phyloP scores from a whole-genome alignment of 768 basidiomycete genomes.

The Kwoniella dendrophila region DNA sequence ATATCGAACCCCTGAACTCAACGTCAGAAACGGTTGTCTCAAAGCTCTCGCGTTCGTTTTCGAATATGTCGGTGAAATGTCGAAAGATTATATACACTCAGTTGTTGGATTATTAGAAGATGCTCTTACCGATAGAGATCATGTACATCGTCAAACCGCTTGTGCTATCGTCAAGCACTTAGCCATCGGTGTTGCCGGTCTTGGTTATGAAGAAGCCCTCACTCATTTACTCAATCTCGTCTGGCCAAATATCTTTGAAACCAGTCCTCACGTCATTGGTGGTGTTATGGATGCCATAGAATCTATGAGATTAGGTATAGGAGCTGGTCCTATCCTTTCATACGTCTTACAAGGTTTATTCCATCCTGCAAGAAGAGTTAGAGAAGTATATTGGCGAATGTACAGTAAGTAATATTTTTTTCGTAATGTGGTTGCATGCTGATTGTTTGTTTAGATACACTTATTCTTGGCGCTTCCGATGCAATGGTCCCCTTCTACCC shows the following conservation, averaged over 20 bases:
- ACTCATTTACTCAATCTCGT: slow-evolving; percentile 96
- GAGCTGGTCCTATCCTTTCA: slow-evolving; percentile 86
- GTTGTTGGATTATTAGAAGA: slow-evolving; percentile 98
- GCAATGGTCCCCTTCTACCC: slow-evolving; percentile 95
- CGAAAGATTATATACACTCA: slow-evolving; percentile 92
- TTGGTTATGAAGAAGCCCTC: slow-evolving; percentile 98
- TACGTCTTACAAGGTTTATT: slow-evolving; percentile 94
- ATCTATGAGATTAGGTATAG: slow-evolving; percentile 93
- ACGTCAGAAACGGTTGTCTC: slow-evolving; percentile 97
- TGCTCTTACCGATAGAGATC: slow-evolving; percentile 94
- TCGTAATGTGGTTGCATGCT: slow-evolving; percentile 9
- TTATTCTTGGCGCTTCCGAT: slow-evolving; percentile 87
- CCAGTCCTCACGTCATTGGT: slow-evolving; percentile 95
- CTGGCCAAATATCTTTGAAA: slow-evolving; percentile 99
- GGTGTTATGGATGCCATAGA: slow-evolving; percentile 98
- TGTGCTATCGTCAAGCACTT: slow-evolving; percentile 98
- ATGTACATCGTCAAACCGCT: slow-evolving; percentile 97
- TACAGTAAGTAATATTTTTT: slow-evolving; percentile 68
- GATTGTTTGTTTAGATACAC: slow-evolving; percentile 42
- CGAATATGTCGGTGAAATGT: slow-evolving; percentile 97
- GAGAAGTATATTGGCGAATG: slow-evolving; percentile 96
- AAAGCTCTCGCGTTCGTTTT: slow-evolving; percentile 99
- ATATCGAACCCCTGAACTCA: slow-evolving; percentile 96
- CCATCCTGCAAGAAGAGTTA: slow-evolving; percentile 94
- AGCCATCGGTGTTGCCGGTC: slow-evolving; percentile 91